phyloP scores from a whole-genome alignment of 331 rosid genomes.

The Cydonia oblonga region DNA sequence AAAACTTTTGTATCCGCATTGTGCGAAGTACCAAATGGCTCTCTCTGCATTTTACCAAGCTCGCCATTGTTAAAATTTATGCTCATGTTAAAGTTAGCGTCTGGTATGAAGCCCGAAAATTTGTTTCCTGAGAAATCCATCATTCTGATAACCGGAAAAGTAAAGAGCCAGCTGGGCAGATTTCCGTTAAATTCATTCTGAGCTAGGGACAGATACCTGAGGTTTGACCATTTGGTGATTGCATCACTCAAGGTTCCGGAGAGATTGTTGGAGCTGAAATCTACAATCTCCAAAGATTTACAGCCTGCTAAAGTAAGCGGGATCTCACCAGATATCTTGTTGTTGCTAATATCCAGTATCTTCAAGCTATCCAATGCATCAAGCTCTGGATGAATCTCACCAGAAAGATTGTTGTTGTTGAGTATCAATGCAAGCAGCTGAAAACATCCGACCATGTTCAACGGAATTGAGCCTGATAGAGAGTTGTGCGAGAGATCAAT shows the following conservation, averaged over 20 bases:
- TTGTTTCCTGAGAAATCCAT: conserved; percentile 85
- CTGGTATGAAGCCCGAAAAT: conserved; percentile 83
- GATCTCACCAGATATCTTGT: conserved; percentile 81
- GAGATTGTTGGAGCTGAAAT: conserved; percentile 84
- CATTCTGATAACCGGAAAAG: conserved; percentile 55
- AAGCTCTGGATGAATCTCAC: conserved; percentile 93
- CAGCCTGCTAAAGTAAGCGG: conserved; percentile 98
- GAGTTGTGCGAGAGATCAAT: conserved; percentile 88
- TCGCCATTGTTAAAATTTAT: conserved; percentile 28
- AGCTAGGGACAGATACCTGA: conserved; percentile 85
- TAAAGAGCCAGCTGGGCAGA: conserved; percentile 86
- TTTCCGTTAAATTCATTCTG: conserved; percentile 59
- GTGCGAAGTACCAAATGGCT: conserved; percentile 26
- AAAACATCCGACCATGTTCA: conserved; percentile 95
- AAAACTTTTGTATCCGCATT: conserved; percentile 41
- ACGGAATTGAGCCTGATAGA: conserved; percentile 79
- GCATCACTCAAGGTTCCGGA: conserved; percentile 91
- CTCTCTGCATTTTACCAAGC: conserved; percentile 17
- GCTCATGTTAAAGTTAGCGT: conserved; percentile 60
- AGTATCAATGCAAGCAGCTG: conserved; percentile 87
- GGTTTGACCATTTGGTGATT: conserved; percentile 79
- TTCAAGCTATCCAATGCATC: conserved; percentile 92
- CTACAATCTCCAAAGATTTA: conserved; percentile 84
- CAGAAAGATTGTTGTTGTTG: conserved; percentile 79
- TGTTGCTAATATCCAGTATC: conserved; percentile 87